Base-by-base conservation (phyloP, 202 grass and related monocot species). In the Panicum hallii region DNA sequence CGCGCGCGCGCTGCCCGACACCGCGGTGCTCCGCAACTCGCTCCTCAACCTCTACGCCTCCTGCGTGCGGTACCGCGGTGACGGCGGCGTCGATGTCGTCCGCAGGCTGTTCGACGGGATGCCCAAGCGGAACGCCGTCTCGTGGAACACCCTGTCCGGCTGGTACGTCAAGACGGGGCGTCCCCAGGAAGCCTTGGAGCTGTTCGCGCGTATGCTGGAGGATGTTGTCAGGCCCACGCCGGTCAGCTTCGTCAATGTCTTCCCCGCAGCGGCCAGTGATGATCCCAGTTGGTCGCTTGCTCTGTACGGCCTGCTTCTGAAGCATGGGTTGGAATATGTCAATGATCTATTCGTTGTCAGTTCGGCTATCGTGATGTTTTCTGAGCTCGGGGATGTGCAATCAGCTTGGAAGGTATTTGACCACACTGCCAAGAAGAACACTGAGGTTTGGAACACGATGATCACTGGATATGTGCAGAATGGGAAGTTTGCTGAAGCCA, bases 361-460 rank as follows among this genome's bases (percentile, higher is more conserved):
- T 83, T 93, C 93, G 0, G 88, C 88, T 0, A 86, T 99, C 20
- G 70, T n/a, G 63, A 91, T 92, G 93, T 95, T 94, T 54, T 93
- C 83, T 43, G 88, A 87, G 32, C 72, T 90, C 0, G 67, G 85
- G 2, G 86, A 91, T 82, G 45, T 92, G 64, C 57, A 67, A 54
- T 91, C 91, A 9, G 89, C 96, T 79, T 76, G 88, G 55, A 72
- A n/a, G 73, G 64, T 90, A 42, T 95, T 98, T 80, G 88, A 92
- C 58, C 72, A 26, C 75, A 69, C 72, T 38, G 66, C 79, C 54
- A 84, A 90, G 61, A 98, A 85, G 83, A 98, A 98, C 70, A 95
- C 84, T 0, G 89, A 95, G 84, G 89, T 98, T 40, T 98, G 96
- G 96, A 98, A 95, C 83, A 92, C 96, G 46, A 98, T 95, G 96